Conservation (phyloP, 257 asterid species). For the Solanum sitiens region DNA sequence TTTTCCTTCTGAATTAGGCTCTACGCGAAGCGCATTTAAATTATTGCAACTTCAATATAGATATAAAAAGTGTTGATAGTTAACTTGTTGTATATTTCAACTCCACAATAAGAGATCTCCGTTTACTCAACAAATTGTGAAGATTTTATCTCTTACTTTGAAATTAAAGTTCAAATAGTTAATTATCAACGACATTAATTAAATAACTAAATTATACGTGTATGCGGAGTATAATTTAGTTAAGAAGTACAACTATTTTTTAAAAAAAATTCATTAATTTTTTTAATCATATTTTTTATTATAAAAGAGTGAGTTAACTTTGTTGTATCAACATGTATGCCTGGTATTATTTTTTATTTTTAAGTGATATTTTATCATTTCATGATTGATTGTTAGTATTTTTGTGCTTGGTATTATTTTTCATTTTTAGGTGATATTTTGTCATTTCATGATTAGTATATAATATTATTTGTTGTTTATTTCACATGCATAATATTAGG, state of each 20-base stretch:
- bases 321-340: no score
- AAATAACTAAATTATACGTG: neutral
- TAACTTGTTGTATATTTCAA: neutral
- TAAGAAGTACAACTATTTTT: neutral
- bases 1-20: accelerated
- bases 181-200: neutral
- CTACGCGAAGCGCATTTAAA: neutral
- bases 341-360: no score
- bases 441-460: no score
- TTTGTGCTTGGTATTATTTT: no score
- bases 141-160: neutral
- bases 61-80: neutral
- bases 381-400: no score
- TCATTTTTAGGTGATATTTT: no score
- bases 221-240: neutral
- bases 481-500: no score
- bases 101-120: neutral
- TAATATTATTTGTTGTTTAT: no score
- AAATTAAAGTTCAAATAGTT: neutral
- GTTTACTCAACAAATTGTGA: neutral
- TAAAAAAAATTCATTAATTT: neutral
- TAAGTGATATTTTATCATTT: no score
- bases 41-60: no score
- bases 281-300: no score
- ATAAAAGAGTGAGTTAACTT: no score